Evolutionary conservation across 305 asterid genomes (phyloP).

Genomic region (Fraxinus nigra): DNA sequence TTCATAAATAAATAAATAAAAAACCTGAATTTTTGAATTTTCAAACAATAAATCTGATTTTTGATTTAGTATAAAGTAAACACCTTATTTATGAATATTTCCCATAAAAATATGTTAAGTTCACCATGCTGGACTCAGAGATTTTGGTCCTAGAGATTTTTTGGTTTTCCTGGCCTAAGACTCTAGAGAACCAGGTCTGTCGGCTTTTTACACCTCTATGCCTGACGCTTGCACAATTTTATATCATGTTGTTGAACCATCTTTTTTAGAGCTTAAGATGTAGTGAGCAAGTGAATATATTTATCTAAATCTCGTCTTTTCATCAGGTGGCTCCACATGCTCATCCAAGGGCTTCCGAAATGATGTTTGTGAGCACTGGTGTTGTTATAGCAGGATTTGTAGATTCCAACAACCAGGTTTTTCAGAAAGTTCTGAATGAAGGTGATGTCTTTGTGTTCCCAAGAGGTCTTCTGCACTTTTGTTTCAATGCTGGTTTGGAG

Average conservation of each 20-base stretch:
- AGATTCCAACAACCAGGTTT: conserved; percentile 43
- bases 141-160: background rate
- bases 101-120: background rate
- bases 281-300: background rate
- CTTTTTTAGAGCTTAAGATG: background rate
- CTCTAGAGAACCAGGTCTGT: background rate
- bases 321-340: conserved; percentile 38
- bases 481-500: conserved; percentile 59
- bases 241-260: background rate
- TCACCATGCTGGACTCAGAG: background rate
- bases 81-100: too few species aligned
- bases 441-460: conserved; percentile 76
- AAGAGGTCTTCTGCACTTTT: conserved; percentile 62
- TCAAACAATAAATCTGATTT: too few species aligned
- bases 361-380: conserved; percentile 55
- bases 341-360: conserved; percentile 73
- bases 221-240: conserved; percentile 13
- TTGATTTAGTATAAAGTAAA: too few species aligned
- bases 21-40: too few species aligned
- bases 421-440: conserved; percentile 42
- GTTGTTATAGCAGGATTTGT: conserved; percentile 48
- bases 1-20: too few species aligned
- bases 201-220: background rate
- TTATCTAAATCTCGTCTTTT: background rate
- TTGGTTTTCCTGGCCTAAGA: background rate